Conservation (phyloP, 208 protist genomes). For the Leishmania tropica region DNA sequence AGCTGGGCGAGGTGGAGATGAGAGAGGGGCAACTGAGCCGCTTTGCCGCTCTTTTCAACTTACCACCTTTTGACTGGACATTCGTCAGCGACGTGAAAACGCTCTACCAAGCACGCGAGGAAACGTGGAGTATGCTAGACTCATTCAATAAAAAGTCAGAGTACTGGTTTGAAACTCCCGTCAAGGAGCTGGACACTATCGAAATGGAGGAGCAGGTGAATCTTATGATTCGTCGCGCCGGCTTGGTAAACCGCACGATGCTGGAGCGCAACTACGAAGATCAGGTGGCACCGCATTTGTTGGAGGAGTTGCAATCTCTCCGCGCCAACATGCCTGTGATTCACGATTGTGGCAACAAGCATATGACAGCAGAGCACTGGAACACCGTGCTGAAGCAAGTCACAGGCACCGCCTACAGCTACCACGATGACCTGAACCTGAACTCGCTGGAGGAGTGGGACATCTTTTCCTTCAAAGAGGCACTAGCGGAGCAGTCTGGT, state of each 20-base stretch:
- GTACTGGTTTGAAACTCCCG: slow-evolving; percentile 80
- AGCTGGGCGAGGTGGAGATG: slow-evolving; percentile 72
- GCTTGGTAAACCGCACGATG: slow-evolving; percentile 67
- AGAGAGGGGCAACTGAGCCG: slow-evolving; percentile 73
- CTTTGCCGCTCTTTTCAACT: slow-evolving; percentile 89
- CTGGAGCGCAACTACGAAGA: slow-evolving; percentile 87
- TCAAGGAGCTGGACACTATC: slow-evolving; percentile 82
- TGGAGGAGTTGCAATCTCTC: slow-evolving; percentile 80
- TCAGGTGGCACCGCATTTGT: slow-evolving; percentile 76
- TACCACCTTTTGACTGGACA: slow-evolving; percentile 79
- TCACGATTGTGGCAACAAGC: slow-evolving; percentile 93
- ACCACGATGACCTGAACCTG: slow-evolving; percentile 88
- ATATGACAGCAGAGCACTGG: slow-evolving; percentile 92
- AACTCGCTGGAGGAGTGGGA: slow-evolving; percentile 77
- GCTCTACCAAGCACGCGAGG: slow-evolving; percentile 71
- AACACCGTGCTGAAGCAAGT: slow-evolving; percentile 92
- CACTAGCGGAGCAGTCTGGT: slow-evolving; percentile 86
- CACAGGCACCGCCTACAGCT: slow-evolving; percentile 80
- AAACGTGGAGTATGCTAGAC: slow-evolving; percentile 85
- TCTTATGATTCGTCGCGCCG: slow-evolving; percentile 67
- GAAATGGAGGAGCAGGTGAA: slow-evolving; percentile 91
- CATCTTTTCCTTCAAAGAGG: slow-evolving; percentile 86
- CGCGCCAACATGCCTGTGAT: slow-evolving; percentile 86
- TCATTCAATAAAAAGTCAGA: slow-evolving; percentile 83
- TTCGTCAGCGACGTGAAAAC: slow-evolving; percentile 62